Percentiles rank a stretch among this genome's conserved stretches.
phyloP scores from a whole-genome alignment of 805 yeast genomes.

The Saccharomycopsis oosterbeekiorum region DNA sequence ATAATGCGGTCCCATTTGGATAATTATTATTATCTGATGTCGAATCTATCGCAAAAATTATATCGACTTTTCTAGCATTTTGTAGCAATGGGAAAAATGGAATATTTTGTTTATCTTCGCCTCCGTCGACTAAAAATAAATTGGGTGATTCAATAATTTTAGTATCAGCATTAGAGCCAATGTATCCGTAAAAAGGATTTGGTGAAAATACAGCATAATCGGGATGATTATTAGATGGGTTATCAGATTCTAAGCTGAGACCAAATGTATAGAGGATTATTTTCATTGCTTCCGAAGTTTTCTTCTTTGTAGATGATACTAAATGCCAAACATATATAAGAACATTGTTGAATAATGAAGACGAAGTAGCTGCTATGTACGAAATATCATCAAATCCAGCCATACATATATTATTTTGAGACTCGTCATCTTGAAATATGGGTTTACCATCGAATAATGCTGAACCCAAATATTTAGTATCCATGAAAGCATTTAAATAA shows the following conservation, averaged over 20 bases:
- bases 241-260: slow-evolving; percentile 28
- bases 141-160: slow-evolving; percentile 25
- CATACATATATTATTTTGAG: slow-evolving; percentile 32
- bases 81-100: slow-evolving; percentile 60
- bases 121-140: slow-evolving; percentile 62
- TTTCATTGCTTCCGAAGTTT: slow-evolving; percentile 28
- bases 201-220: slow-evolving; percentile 45
- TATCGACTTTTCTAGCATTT: slow-evolving; percentile 50
- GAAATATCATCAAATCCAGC: slow-evolving; percentile 50
- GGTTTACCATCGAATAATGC: slow-evolving; percentile 32
- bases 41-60: slow-evolving; percentile 52
- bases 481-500: slow-evolving; percentile 35
- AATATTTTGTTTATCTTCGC: slow-evolving; percentile 65
- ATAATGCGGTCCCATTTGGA: slow-evolving; percentile 51
- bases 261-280: slow-evolving; percentile 37
- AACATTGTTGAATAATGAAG: slow-evolving; percentile 50
- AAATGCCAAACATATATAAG: slow-evolving; percentile 38
- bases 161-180: slow-evolving; percentile 21
- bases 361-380: slow-evolving; percentile 53
- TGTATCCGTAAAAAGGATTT: slow-evolving; percentile 43
- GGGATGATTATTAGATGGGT: slow-evolving; percentile 30
- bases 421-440: slow-evolving; percentile 17
- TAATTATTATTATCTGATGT: slow-evolving; percentile 43
- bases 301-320: slow-evolving; percentile 25
- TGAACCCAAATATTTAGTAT: slow-evolving; percentile 46